These are phyloP conservation scores for Ceratonia siliqua DNA, from an alignment of 306 rosid genomes.

Conservation along the genomic window DNA sequence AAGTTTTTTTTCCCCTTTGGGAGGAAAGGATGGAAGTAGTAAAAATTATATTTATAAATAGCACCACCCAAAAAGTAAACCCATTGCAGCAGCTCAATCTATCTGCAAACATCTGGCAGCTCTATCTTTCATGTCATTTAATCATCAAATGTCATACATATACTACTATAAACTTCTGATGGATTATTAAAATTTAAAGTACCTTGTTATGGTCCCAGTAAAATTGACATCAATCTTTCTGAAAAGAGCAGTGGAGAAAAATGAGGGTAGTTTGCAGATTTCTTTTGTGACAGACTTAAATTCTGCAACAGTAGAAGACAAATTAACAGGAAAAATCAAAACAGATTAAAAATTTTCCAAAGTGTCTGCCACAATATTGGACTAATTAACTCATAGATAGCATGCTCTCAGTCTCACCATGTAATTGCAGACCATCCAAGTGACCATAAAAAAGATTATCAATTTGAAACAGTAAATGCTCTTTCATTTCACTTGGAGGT, in stretches of 20 bases:
- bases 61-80: slow-evolving; percentile 13
- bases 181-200: slow-evolving; percentile 14
- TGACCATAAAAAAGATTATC: slow-evolving; percentile 51
- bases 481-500: slow-evolving; percentile 64
- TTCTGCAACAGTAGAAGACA: slow-evolving; percentile 46
- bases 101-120: slow-evolving; percentile 27
- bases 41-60: neutral
- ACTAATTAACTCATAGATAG: slow-evolving; percentile 30
- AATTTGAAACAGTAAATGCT: slow-evolving; percentile 54
- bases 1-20: neutral
- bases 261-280: slow-evolving; percentile 61
- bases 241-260: slow-evolving; percentile 57
- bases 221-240: slow-evolving; percentile 55
- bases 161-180: neutral
- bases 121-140: slow-evolving; percentile 17
- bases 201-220: slow-evolving; percentile 58
- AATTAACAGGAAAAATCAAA: slow-evolving; percentile 16
- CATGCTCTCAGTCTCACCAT: slow-evolving; percentile 64
- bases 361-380: neutral
- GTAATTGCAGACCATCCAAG: slow-evolving; percentile 65
- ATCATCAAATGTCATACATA: slow-evolving; percentile 4
- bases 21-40: slow-evolving; percentile 7
- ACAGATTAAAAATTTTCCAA: slow-evolving; percentile 6
- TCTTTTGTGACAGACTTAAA: slow-evolving; percentile 54
- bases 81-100: slow-evolving; percentile 11